These are phyloP conservation scores for Collariella sp. DNA, from an alignment of 495 filamentous ascomycete species.

Conservation along the genomic window DNA sequence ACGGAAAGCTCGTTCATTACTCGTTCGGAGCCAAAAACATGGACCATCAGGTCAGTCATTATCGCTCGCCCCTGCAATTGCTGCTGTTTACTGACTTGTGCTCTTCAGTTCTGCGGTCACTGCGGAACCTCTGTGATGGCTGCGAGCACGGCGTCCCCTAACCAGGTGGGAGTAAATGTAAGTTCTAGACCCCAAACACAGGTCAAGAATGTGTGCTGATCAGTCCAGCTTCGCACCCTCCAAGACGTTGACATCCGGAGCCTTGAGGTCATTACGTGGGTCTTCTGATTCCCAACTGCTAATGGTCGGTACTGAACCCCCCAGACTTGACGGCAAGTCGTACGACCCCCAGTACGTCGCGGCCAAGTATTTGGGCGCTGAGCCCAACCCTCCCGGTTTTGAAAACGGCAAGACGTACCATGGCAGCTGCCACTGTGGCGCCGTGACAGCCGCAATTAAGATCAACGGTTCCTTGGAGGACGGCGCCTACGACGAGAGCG, in stretches of 20 bases:
- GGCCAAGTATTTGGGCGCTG: constrained; percentile 30
- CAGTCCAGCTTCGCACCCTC: constrained; percentile 16
- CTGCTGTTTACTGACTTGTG: background rate
- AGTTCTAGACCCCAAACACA: background rate
- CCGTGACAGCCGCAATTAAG: constrained; percentile 34
- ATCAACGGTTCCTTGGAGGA: constrained; percentile 26
- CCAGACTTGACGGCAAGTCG: constrained; percentile 31
- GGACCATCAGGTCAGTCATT: constrained; percentile 22
- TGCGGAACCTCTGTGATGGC: constrained; percentile 32
- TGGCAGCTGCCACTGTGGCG: constrained; percentile 48
- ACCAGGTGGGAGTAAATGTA: constrained; percentile 20
- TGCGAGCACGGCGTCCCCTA: background rate
- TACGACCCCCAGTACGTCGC: constrained; percentile 24
- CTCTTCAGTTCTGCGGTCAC: constrained; percentile 33
- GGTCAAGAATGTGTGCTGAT: too few relatives aligned
- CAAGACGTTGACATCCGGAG: constrained; percentile 34
- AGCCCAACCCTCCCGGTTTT: constrained; percentile 28
- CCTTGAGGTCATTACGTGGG: constrained; percentile 26
- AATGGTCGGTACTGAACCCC: background rate
- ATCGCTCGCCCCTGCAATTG: background rate
- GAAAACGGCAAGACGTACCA: constrained; percentile 35
- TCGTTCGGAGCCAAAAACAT: constrained; percentile 23
- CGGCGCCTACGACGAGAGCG: constrained; percentile 14
- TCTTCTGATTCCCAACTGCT: background rate
- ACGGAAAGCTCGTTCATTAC: constrained; percentile 30